Evolutionary conservation across 371 early-diverging fungal species (phyloP), one percentile per base, ranked within the genome.

Genomic region (Encephalitozoon romaleae): DNA sequence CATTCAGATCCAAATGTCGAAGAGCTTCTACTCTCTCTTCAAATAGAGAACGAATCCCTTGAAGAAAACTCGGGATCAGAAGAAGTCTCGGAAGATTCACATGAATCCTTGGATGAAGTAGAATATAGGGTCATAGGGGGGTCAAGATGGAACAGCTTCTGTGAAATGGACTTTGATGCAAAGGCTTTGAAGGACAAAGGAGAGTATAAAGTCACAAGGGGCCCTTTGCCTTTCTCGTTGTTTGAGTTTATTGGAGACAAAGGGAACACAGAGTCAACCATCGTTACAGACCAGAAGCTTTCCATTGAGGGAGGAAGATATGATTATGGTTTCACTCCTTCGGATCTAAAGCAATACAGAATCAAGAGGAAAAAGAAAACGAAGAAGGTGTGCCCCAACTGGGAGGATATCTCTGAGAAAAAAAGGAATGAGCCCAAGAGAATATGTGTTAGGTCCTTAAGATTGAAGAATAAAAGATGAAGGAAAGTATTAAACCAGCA

Each of bases 351-450:
- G 18, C 3, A 15, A 51, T 69, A 69, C 25, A 15, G 38, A 9
- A 69, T 69, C 43, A 47, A 47, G 34, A 25, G 47, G 43, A 67
- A 43, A 43, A 67, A 43, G 25, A 72, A 34, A 39, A 70, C 23
- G 9, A 70, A 52, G 42, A 9, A 6, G 28, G 52, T 34, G 21
- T 72, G 73, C 47, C 41, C 51, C 0, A 72, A 65, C 52, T 72
- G 73, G 73, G 73, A 72, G 11, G 73, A 72, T 38, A 53, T 72
- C 15, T 8, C 52, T 4, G 51, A 47, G 26, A 30, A 65, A 30
- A 15, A 25, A 65, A 64, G 26, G 65, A 72, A 72, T 49, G 65
- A 72, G 41, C 73, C 73, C 45, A 26, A 12, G 45, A 34, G 47
- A 51, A 34, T 72, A 5, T 34, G 18, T 15, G 59, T 59, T 6